Base-by-base conservation (phyloP, 495 filamentous ascomycete species). In the Xeromyces bisporus region DNA sequence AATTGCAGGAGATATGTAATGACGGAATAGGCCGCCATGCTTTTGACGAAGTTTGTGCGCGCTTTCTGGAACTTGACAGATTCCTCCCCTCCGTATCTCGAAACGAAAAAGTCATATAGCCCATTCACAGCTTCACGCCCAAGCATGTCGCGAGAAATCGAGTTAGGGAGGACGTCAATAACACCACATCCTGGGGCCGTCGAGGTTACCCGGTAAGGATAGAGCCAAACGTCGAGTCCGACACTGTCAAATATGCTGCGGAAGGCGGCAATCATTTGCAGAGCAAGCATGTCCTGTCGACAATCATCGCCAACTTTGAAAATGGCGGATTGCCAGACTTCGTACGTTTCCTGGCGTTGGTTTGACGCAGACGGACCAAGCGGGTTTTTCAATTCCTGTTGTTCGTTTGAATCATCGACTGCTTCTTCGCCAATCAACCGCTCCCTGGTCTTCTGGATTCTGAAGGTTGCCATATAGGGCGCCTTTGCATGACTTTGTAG, bases 221-320 rank as follows among this genome's bases (percentile, higher is more conserved):
- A 94, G 23, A 99, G 89, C 55, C 73, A 99, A 9, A 96, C 89
- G 50, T 96, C 89, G 3, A 99, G 69, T 1, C 91, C 91, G 28
- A 94, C 80, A 41, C 63, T 75, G 51, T 86, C 76, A 60, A 94
- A 99, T 36, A 99, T 94, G 35, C 82, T 87, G 14, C 86, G 75
- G 66, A 99, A 99, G 5, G 83, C 81, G 3, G 91, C 77, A 47
- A 99, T 92, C 79, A 99, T 87, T 53, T 99, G 91, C 31, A 99
- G 62, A 8, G 89, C 91, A 29, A 99, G 60, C 42, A 99, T 80
- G 46, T 99, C 91, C 54, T 99, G 91, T 25, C 91, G 77, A 48
- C 91, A 96, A 49, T 99, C 91, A 47, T 99, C 91, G 12, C 91
- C 91, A 33, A 99, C 91, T 53, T 99, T 99, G 72, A 99, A 99